Percentiles rank a stretch among this genome's conserved stretches.
phyloP scores from a whole-genome alignment of 2,329 filamentous ascomycete species.

The Cladosporium austrohemisphaericum region DNA sequence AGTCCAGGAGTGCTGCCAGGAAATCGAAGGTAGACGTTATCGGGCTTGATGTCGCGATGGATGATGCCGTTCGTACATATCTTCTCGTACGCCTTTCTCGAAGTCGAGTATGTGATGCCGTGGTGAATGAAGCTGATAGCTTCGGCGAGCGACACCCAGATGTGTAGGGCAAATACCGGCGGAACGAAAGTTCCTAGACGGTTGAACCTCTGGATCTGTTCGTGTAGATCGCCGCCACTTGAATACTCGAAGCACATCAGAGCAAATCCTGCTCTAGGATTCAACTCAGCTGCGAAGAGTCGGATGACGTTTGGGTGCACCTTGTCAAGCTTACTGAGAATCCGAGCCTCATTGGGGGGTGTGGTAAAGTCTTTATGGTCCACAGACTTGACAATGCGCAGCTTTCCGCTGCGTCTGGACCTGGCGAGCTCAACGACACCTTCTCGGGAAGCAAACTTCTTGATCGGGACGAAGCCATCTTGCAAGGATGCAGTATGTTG shows the following conservation, averaged over 20 bases:
- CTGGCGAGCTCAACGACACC: background rate
- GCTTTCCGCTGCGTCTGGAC: background rate
- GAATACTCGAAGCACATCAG: slow-evolving; percentile 7
- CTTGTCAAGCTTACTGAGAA: background rate
- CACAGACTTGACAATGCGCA: slow-evolving; percentile 6
- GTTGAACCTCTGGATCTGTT: background rate
- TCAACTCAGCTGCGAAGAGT: background rate
- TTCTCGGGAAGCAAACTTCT: background rate
- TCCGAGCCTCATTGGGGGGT: background rate
- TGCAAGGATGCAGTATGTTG: background rate
- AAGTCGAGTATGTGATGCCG: background rate
- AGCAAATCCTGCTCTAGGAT: background rate
- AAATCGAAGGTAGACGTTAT: background rate
- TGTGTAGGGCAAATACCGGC: slow-evolving; percentile 3
- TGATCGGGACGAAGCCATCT: background rate
- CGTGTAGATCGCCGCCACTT: background rate
- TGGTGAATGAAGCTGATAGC: slow-evolving; percentile 7
- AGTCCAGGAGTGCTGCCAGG: background rate
- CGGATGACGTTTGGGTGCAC: slow-evolving; percentile 4
- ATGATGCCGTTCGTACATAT: background rate
- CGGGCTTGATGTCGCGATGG: background rate
- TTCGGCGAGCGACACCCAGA: background rate
- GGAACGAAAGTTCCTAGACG: background rate
- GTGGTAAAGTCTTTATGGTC: background rate
- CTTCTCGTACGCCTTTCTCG: background rate